Percentiles rank a stretch among this genome's conserved stretches.
Conservation (phyloP, 352 stramenopile species). For the Phytophthora hibernalis region DNA sequence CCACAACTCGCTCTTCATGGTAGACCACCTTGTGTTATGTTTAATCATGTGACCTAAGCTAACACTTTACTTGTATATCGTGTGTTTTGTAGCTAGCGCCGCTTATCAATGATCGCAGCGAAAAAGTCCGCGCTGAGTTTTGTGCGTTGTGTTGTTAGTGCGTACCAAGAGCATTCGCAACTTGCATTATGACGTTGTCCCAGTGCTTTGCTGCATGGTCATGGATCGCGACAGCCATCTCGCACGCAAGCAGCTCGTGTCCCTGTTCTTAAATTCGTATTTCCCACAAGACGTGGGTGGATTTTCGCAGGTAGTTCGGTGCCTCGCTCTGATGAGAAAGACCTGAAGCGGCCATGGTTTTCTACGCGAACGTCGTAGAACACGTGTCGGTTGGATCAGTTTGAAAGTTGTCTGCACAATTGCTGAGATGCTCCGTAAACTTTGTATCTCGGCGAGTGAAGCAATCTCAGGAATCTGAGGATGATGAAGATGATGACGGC, state of each 20-base stretch:
- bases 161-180: conserved; percentile 90
- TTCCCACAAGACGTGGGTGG: conserved; percentile 85
- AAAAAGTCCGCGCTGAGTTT: conserved; percentile 85
- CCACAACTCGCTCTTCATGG: conserved; percentile 86
- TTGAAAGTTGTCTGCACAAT: conserved; percentile 78
- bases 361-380: conserved; percentile 81
- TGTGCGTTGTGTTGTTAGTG: conserved; percentile 73
- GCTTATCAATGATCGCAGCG: conserved; percentile 86
- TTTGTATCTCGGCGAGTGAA: conserved; percentile 77
- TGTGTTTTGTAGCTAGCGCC: conserved; percentile 59
- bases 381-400: conserved; percentile 82
- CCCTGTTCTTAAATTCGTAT: conserved; percentile 89
- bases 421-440: conserved; percentile 81
- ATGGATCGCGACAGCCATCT: conserved; percentile 61
- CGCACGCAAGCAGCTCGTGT: conserved; percentile 80
- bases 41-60: conserved; percentile 4
- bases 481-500: conserved; percentile 61
- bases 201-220: conserved; percentile 76
- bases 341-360: conserved; percentile 83
- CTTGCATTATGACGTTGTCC: conserved; percentile 86
- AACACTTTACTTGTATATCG: not conserved
- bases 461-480: conserved; percentile 36
- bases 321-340: conserved; percentile 82
- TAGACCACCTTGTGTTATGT: conserved; percentile 36
- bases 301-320: conserved; percentile 83